A percentile compares a stretch with the other conserved stretches of the same genome.
These are phyloP conservation scores for Chrysanthemum lavandulifolium DNA, from an alignment of 129 eudicot genomes.

Conservation along the genomic window DNA sequence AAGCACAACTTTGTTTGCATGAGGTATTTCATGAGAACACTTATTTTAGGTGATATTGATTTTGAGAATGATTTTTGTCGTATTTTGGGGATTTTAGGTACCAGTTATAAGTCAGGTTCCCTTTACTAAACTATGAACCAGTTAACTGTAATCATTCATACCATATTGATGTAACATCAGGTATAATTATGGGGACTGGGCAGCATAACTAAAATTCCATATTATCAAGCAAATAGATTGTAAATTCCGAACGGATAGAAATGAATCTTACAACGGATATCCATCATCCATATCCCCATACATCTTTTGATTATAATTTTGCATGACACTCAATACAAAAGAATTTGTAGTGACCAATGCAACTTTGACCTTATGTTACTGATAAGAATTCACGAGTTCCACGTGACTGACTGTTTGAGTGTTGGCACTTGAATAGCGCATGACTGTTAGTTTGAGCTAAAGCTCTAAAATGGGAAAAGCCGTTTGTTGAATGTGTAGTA, in stretches of 20 bases:
- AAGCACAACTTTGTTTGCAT: neutral
- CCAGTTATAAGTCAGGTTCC: neutral
- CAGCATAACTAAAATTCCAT: neutral
- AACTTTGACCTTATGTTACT: constrained; percentile 2
- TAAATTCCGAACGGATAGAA: neutral
- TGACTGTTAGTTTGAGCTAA: too few species aligned
- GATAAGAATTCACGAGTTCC: too few species aligned
- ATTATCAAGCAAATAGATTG: neutral
- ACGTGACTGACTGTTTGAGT: too few species aligned
- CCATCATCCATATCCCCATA: neutral
- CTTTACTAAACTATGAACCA: neutral
- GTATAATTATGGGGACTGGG: neutral
- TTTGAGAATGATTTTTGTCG: neutral
- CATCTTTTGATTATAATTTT: neutral
- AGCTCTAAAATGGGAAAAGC: too few species aligned
- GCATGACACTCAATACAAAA: neutral
- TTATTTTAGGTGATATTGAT: neutral
- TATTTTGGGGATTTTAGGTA: neutral
- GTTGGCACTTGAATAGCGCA: too few species aligned
- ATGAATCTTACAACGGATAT: neutral
- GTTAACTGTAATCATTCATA: neutral
- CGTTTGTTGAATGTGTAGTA: too few species aligned
- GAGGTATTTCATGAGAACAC: neutral
- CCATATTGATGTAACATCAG: neutral
- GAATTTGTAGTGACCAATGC: constrained; percentile 5